Base-by-base conservation (phyloP, 805 yeast species). In the Lachancea nothofagi region DNA sequence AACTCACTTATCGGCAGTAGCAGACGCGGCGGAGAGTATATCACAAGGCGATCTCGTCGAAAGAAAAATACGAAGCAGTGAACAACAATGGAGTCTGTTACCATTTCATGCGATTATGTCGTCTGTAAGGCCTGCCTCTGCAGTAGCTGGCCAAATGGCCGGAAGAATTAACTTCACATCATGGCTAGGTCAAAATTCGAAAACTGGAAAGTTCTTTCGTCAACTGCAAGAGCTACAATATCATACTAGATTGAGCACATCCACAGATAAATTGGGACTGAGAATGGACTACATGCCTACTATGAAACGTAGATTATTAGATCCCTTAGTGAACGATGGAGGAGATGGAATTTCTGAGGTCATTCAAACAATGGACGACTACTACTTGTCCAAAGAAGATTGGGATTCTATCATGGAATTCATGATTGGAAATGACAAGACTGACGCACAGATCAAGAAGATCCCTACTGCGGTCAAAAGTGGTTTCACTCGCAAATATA, bases 51-150 rank as follows among this genome's bases (percentile, higher is more conserved):
- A 93, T 60, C 59, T 82, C 18, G 82, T 89, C 19, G 96, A 87
- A 55, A 69, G 78, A 20, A 71, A 77, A 57, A 90, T 93, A 42
- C 84, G 95, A 55, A 83, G 95, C 31, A 75, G 90, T 29, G 96
- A 89, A 49, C 97, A 90, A 61, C 85, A 84, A 50, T 89, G 97
- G 97, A 78, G 93, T 45, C 70, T 90, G 44, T 73, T 93, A 69
- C 98, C 97, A 5, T 72, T 87, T 53, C 96, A 87, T 62, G 97
- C 88, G 0, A 72, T 87, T 3, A 69, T 83, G 70, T 89, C 97
- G 1, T 75, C 95, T 0, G 86, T 93, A 9, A 66, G 75, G 35
- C 98, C 97, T 1, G 72, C 86, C 0, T 77, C 77, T 24, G 74
- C 71, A 47, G 79, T 87, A 15, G 80, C 85, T 12, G 97, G 96